phyloP scores from a whole-genome alignment of 768 basidiomycete genomes.

The Leccinum incarnatum region DNA sequence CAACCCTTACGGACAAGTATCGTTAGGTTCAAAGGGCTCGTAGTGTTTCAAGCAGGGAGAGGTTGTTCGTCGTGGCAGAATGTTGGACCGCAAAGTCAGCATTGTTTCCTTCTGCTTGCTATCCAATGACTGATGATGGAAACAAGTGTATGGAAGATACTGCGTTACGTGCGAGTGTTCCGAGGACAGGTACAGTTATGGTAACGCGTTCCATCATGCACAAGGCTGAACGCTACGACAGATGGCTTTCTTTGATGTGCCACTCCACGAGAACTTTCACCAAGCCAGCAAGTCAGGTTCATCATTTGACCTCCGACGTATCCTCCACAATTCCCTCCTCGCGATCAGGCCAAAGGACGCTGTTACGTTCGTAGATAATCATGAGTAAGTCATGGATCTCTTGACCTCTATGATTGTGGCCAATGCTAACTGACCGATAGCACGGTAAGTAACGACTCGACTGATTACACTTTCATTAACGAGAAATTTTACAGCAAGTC shows the following conservation, averaged over 20 bases:
- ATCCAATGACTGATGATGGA: background rate
- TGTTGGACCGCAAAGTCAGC: conserved; percentile 77
- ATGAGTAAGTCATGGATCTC: conserved; percentile 56
- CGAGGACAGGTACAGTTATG: conserved; percentile 54
- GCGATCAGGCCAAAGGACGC: conserved; percentile 71
- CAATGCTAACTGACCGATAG: conserved; percentile 33
- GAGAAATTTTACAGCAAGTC: conserved; percentile 41
- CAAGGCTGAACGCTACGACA: background rate
- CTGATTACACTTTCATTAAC: conserved; percentile 2
- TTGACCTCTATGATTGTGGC: background rate
- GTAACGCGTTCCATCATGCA: background rate
- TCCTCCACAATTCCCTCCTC: conserved; percentile 70
- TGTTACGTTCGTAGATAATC: conserved; percentile 89
- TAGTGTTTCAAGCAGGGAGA: conserved; percentile 38
- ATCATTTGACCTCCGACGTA: conserved; percentile 71
- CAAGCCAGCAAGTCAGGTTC: conserved; percentile 67
- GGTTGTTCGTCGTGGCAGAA: conserved; percentile 72
- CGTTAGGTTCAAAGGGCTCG: conserved; percentile 54
- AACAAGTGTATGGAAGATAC: conserved; percentile 45
- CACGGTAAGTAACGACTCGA: conserved; percentile 52
- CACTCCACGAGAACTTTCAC: conserved; percentile 81
- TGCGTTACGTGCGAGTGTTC: conserved; percentile 60
- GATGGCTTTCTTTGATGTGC: conserved; percentile 72
- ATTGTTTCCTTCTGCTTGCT: background rate
- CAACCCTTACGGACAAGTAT: background rate